Evolutionary conservation across 2,329 filamentous ascomycete genomes (phyloP).

Genomic region (Talaromyces sp.): DNA sequence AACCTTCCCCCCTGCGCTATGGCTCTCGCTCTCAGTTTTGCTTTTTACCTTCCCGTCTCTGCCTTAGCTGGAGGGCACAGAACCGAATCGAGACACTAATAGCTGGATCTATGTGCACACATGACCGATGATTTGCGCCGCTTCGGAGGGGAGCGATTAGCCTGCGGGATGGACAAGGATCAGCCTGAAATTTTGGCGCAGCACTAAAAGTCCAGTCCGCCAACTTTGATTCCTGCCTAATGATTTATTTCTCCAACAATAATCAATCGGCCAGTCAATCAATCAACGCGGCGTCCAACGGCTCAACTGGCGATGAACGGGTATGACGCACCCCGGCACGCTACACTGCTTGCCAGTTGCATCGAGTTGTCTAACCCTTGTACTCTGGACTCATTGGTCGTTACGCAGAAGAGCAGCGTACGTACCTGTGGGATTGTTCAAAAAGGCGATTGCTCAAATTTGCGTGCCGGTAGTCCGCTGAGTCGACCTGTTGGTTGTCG

Average conservation of each 20-base stretch:
- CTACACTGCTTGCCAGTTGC: not conserved
- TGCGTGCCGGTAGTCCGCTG: not conserved
- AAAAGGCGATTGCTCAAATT: not conserved
- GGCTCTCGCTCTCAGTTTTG: not conserved
- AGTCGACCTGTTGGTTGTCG: not conserved
- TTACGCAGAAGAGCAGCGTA: not conserved
- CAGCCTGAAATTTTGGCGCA: constrained; percentile 1
- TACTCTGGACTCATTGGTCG: not conserved
- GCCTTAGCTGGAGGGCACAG: not conserved
- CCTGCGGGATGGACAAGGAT: constrained; percentile 4
- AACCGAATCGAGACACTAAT: constrained; percentile 4
- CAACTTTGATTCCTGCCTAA: not conserved
- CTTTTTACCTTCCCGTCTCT: not conserved
- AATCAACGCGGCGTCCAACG: not conserved
- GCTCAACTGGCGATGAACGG: not conserved
- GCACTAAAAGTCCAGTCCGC: not conserved
- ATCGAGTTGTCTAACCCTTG: not conserved
- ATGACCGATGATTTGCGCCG: constrained; percentile 26
- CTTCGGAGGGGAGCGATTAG: constrained; percentile 22
- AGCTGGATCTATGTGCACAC: constrained; percentile 26
- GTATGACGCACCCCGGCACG: not conserved
- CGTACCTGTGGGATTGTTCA: not conserved
- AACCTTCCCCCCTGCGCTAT: not conserved
- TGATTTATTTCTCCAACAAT: not conserved
- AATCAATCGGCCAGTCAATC: not conserved